Evolutionary conservation across 2,329 filamentous ascomycete genomes (phyloP), one percentile per base, ranked within the genome.

Genomic region (Sporothrix brasiliensis): DNA sequence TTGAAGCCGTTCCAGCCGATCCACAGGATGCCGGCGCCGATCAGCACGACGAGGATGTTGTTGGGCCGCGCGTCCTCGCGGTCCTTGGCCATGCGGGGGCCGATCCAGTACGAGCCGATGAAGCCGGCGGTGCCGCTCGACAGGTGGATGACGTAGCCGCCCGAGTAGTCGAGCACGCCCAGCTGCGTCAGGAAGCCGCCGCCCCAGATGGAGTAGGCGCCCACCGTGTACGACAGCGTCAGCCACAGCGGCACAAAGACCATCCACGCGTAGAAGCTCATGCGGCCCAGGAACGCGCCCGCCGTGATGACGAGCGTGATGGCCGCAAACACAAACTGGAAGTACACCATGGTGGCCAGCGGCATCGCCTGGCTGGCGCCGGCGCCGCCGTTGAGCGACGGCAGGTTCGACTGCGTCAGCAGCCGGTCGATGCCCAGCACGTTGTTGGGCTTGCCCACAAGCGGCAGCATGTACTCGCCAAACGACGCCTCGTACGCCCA

Each of bases 1-100:
- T 85, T 85, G 79, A 85, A 85, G 53, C 83, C 83, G 75, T 85
- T 85, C 83, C 83, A 85, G 71, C 83, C 83, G 34, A 84, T 78
- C 83, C 83, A 85, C 47, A 85, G 80, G 49, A 85, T 82, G 21
- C 83, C 83, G 1, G 83, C 82, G 30, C 83, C 83, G 41, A 82
- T 77, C 68, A 85, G 76, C 39, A 83, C 79, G 11, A 80, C 75
- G 16, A 82, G 74, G 63, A 84, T 77, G 73, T 84, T 84, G 77
- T 84, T 83, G 3, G 83, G 83, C n/a, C 79, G 78, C 52, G 79
- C 79, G 56, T 82, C 80, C 58, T 81, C 79, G 13, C 82, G 80
- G 73, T 85, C 83, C 34, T 77, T 75, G 68, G 79, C 77, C 34
- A 83, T 75, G 41, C 83, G 79, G 0, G 83, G 83, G 3, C 83